Base-by-base conservation (phyloP, 441 rosid species). In the Geranium incanum region DNA sequence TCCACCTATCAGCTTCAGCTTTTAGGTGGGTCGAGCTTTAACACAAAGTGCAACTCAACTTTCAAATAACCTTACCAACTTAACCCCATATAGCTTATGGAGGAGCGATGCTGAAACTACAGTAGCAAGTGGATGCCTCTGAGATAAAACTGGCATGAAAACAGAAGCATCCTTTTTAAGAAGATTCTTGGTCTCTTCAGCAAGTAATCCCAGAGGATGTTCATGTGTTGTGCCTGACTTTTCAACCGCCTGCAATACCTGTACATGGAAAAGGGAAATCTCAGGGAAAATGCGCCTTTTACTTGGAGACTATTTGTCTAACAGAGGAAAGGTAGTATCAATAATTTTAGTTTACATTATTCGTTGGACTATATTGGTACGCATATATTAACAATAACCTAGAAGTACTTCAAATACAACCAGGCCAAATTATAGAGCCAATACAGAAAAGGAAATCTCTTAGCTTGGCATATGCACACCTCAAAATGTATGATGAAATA, bases 141-240 rank as follows among this genome's bases (percentile, higher is more conserved):
- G 85, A 71, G 91, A 80, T 71, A 95, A 86, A 82, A 95, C 77
- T 78, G 98, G 97, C 79, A 87, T 83, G 81, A 81, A 95, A 63
- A 76, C 68, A 57, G 84, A 76, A 37, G 92, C 87, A 78, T 95
- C 99, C 71, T 80, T 89, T 74, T 84, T 83, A 76, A 95, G 78
- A 81, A 95, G 88, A 77, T 85, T 91, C 81, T 79, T 91, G 59
- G 85, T 86, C 81, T 95, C 98, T 78, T 87, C 91, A 38, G 98
- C 97, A 81, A 95, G 98, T 81, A 89, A 78, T 52, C 97, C 87
- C 79, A 95, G 78, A 78, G 82, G 90, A 86, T 92, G 97, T 66
- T 89, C 97, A 57, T 72, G 87, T 18, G 37, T 74, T 79, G 85
- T 70, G 82, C 87, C 96, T 77, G 86, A 80, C 80, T 83, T 87